These are phyloP conservation scores for Epichloe brachyelytri DNA, from an alignment of 2,329 filamentous ascomycete genomes.

Conservation along the genomic window DNA sequence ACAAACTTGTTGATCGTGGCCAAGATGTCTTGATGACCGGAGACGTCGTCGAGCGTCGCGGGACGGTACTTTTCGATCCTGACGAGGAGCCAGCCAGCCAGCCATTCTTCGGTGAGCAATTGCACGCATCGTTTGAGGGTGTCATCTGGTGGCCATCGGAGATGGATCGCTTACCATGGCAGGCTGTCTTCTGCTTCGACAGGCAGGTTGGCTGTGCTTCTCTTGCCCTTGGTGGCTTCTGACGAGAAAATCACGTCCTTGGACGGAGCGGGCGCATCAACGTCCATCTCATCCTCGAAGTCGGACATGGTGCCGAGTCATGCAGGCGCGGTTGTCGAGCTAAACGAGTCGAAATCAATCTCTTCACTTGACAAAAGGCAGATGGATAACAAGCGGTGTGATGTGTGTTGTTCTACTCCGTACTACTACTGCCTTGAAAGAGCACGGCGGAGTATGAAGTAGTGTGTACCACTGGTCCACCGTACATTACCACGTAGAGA, in stretches of 20 bases:
- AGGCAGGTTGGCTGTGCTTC: constrained; percentile 82
- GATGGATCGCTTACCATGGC: constrained; percentile 54
- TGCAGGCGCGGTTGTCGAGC: no score
- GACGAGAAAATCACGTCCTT: constrained; percentile 56
- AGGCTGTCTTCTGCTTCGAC: constrained; percentile 88
- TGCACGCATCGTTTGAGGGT: neutral
- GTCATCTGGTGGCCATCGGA: no score
- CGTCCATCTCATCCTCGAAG: constrained; percentile 48
- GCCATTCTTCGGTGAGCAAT: neutral
- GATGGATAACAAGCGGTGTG: no score
- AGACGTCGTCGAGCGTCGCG: constrained; percentile 78
- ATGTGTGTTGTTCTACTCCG: no score
- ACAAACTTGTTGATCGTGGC: constrained; percentile 97
- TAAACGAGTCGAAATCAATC: no score
- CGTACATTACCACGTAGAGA: no score
- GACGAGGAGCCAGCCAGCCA: neutral
- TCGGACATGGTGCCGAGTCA: constrained; percentile 36
- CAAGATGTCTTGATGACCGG: constrained; percentile 92
- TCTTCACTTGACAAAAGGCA: no score
- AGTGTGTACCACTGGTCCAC: no score
- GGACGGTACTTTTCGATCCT: constrained; percentile 98
- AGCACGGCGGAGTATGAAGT: no score
- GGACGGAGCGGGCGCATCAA: constrained; percentile 35
- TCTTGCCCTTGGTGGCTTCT: constrained; percentile 73
- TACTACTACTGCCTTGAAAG: no score